A percentile compares a stretch with the other conserved stretches of the same genome.
Evolutionary conservation across 768 basidiomycete genomes (phyloP).

Genomic region (Collybiopsis luxurians): DNA sequence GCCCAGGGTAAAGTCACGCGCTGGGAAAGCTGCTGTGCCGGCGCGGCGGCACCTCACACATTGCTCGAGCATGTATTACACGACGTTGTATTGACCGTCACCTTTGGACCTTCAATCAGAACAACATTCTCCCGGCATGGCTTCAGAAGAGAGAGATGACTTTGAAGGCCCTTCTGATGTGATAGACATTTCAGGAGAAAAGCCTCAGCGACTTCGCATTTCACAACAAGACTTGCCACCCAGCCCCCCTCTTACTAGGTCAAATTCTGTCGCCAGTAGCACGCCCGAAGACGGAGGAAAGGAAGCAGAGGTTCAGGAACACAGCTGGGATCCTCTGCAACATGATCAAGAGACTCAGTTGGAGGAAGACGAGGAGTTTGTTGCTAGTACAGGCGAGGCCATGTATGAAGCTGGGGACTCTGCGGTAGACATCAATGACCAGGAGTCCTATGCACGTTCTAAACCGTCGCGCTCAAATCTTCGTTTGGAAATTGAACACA

Average conservation of each 20-base stretch:
- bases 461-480: conserved; percentile 32
- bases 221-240: conserved; percentile 24
- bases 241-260: conserved; percentile 28
- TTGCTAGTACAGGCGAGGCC: conserved; percentile 6
- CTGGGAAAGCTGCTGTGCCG: no score
- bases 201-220: conserved; percentile 16
- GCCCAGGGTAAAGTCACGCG: no score
- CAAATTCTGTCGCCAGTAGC: conserved; percentile 16
- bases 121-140: not conserved
- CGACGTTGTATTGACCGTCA: no score
- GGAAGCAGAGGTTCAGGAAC: conserved; percentile 7
- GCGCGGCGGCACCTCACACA: no score
- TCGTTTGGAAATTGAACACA: conserved; percentile 49
- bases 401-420: conserved; percentile 15
- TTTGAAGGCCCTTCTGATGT: not conserved
- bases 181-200: conserved; percentile 3
- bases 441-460: conserved; percentile 21
- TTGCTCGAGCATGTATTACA: no score
- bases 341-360: not conserved
- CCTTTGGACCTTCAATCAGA: no score
- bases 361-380: conserved; percentile 7
- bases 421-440: conserved; percentile 21
- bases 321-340: conserved; percentile 22
- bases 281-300: conserved; percentile 12
- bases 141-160: not conserved